Percentiles rank a stretch among this genome's conserved stretches.
phyloP scores from a whole-genome alignment of 2,329 filamentous ascomycete species.

The Ophiobolus disseminans region DNA sequence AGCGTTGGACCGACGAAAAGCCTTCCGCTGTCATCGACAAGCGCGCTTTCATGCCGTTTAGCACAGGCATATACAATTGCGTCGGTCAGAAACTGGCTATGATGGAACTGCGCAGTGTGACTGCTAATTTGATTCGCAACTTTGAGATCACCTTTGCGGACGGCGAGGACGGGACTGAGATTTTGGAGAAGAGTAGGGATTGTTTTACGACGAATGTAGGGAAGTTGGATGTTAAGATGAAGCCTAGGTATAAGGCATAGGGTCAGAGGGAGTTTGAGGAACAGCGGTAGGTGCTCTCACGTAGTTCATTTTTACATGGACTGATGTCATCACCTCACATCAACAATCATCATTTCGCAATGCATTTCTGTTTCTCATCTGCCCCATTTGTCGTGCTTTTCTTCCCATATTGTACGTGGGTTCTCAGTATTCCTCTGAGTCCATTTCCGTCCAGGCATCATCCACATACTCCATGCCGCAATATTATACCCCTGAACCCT shows the following conservation, averaged over 20 bases:
- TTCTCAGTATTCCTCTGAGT: no score
- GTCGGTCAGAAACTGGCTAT: slow-evolving; percentile 73
- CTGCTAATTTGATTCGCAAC: slow-evolving; percentile 65
- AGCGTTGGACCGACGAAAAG: slow-evolving; percentile 39
- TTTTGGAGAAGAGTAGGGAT: slow-evolving; percentile 32
- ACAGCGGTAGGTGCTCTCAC: no score
- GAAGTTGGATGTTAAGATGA: slow-evolving; percentile 37
- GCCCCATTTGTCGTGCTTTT: no score
- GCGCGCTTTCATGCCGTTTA: slow-evolving; percentile 75
- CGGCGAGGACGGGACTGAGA: slow-evolving; percentile 29
- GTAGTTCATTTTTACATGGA: no score
- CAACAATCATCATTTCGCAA: no score
- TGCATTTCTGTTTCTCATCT: no score
- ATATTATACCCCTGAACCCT: no score
- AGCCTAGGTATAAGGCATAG: slow-evolving; percentile 17
- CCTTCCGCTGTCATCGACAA: slow-evolving; percentile 33
- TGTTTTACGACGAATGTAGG: slow-evolving; percentile 42
- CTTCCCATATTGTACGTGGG: no score
- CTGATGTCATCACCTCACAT: no score
- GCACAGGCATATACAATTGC: slow-evolving; percentile 71
- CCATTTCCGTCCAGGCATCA: no score
- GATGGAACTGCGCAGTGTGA: slow-evolving; percentile 67
- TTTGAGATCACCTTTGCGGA: slow-evolving; percentile 61
- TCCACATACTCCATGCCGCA: no score
- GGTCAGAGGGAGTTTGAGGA: not conserved